phyloP scores from a whole-genome alignment of 148 eudicot genomes.

The Euryodendron excelsum region DNA sequence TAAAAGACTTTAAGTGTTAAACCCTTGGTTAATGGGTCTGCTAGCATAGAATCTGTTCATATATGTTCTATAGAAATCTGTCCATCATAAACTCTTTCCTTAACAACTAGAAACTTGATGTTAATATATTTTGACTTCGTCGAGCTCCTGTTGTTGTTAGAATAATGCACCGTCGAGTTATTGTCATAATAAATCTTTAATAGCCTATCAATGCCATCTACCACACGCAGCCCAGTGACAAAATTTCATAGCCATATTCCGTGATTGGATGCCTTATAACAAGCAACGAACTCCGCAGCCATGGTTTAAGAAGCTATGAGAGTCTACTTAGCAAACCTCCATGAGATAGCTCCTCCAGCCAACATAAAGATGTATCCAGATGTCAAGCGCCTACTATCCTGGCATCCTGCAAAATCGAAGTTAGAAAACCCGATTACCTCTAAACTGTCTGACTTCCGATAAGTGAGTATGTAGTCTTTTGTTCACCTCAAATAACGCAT shows the following conservation, averaged over 20 bases:
- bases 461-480: no score
- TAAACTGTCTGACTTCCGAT: no score
- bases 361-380: not conserved
- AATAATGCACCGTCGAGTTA: not conserved
- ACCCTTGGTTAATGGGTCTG: not conserved
- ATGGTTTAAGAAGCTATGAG: no score
- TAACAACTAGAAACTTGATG: not conserved
- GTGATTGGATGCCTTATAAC: not conserved
- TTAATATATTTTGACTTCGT: not conserved
- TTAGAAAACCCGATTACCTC: not conserved
- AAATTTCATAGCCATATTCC: not conserved
- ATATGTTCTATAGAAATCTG: not conserved
- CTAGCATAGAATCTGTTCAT: not conserved
- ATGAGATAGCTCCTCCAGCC: not conserved
- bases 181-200: not conserved
- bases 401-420: not conserved
- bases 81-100: not conserved
- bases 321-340: no score
- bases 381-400: not conserved
- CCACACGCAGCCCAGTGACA: not conserved
- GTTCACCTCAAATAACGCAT: no score
- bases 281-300: not conserved
- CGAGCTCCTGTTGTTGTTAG: not conserved
- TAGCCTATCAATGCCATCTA: not conserved
- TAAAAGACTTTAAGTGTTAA: not conserved